A percentile compares a stretch with the other conserved stretches of the same genome.
These are phyloP conservation scores for Lactuca saligna DNA, from an alignment of 129 eudicot genomes.

Conservation along the genomic window DNA sequence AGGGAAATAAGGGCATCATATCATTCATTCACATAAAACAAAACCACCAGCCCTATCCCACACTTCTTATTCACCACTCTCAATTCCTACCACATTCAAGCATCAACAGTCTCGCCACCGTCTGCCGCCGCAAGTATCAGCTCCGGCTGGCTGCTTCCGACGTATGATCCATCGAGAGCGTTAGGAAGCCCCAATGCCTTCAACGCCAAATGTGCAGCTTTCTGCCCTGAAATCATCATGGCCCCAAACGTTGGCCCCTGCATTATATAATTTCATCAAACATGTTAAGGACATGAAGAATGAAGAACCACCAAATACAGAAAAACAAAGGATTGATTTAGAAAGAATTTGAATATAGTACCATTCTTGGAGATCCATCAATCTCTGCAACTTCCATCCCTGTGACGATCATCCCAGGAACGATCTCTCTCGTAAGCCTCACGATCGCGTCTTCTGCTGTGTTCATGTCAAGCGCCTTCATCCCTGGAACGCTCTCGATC, in stretches of 20 bases:
- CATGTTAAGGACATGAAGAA: not conserved
- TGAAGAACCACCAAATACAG: not conserved
- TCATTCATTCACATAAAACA: slow-evolving; percentile 19
- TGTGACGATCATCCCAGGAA: slow-evolving; percentile 75
- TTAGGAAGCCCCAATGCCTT: slow-evolving; percentile 63
- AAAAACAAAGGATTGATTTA: not conserved
- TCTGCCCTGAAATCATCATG: slow-evolving; percentile 87
- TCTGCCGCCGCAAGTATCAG: slow-evolving; percentile 55
- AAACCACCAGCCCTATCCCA: slow-evolving; percentile 11
- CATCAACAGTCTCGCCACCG: slow-evolving; percentile 43
- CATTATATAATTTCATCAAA: slow-evolving; percentile 7
- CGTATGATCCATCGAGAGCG: slow-evolving; percentile 50
- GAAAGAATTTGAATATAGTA: slow-evolving; percentile 12
- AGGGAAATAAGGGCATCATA: slow-evolving; percentile 4
- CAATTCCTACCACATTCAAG: slow-evolving; percentile 31
- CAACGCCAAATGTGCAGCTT: slow-evolving; percentile 82
- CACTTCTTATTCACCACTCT: slow-evolving; percentile 23
- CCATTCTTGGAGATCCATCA: slow-evolving; percentile 76
- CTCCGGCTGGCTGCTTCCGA: slow-evolving; percentile 42
- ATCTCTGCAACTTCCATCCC: slow-evolving; percentile 87
- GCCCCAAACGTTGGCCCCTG: slow-evolving; percentile 94
- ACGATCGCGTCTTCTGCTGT: slow-evolving; percentile 75
- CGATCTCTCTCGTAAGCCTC: slow-evolving; percentile 62
- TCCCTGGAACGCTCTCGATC: slow-evolving; percentile 69
- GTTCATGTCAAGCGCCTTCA: slow-evolving; percentile 78